phyloP scores from a whole-genome alignment of 2,329 filamentous ascomycete genomes.

The Tolypocladium inflatum region DNA sequence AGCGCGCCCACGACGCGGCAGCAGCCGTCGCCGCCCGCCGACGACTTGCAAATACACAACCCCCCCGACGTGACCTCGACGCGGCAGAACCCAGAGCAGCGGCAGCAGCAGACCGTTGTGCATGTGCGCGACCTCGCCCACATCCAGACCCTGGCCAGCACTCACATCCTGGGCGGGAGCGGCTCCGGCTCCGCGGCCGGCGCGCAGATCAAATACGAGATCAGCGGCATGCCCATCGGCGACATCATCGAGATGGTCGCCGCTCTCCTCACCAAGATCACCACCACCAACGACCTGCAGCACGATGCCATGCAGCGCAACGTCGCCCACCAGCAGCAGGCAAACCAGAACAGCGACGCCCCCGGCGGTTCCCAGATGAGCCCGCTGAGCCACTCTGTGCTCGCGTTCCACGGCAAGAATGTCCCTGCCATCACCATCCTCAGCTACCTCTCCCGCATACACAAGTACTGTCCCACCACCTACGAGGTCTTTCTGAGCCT shows the following conservation, averaged over 20 bases:
- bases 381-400: slow-evolving; percentile 54
- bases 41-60: slow-evolving; percentile 23
- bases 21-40: slow-evolving; percentile 26
- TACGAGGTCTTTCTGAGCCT: slow-evolving; percentile 96
- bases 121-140: slow-evolving; percentile 84
- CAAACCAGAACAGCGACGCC: slow-evolving; percentile 33
- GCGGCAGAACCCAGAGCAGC: not conserved
- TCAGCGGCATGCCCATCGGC: slow-evolving; percentile 92
- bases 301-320: slow-evolving; percentile 82
- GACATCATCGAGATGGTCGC: slow-evolving; percentile 99
- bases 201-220: slow-evolving; percentile 68
- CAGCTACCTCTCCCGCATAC: slow-evolving; percentile 90
- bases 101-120: slow-evolving; percentile 44
- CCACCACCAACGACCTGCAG: slow-evolving; percentile 88
- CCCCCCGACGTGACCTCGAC: not conserved
- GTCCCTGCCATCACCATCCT: slow-evolving; percentile 94
- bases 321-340: slow-evolving; percentile 48
- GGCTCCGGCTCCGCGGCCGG: slow-evolving; percentile 40
- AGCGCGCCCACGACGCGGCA: slow-evolving; percentile 12
- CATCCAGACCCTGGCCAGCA: slow-evolving; percentile 77
- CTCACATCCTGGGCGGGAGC: slow-evolving; percentile 54
- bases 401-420: slow-evolving; percentile 97
- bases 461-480: slow-evolving; percentile 97
- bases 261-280: slow-evolving; percentile 91
- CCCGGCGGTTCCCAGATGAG: slow-evolving; percentile 50